These are phyloP conservation scores for Metschnikowia kunwiensis DNA, from an alignment of 805 yeast genomes.

Conservation along the genomic window DNA sequence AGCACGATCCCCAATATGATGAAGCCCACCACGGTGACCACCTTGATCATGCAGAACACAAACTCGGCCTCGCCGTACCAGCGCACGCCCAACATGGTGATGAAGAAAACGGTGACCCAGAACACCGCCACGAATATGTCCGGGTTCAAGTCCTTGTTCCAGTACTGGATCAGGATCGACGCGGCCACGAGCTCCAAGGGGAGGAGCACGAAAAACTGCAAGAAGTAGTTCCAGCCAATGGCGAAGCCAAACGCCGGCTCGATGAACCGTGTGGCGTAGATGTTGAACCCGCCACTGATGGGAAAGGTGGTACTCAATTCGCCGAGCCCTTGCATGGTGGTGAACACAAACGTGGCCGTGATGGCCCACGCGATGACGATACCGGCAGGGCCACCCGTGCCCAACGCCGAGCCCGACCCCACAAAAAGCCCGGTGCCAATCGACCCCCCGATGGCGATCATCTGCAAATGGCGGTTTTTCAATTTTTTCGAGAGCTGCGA, in stretches of 20 bases:
- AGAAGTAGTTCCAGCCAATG: constrained; percentile 66
- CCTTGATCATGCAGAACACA: constrained; percentile 62
- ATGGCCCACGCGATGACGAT: constrained; percentile 38
- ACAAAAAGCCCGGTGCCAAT: constrained; percentile 84
- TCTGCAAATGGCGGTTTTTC: constrained; percentile 65
- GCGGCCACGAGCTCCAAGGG: constrained; percentile 69
- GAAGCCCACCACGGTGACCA: constrained; percentile 58
- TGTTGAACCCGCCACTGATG: constrained; percentile 46
- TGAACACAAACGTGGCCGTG: constrained; percentile 32
- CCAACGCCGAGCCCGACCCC: constrained; percentile 62
- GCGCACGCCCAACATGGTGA: constrained; percentile 19
- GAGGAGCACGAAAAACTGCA: constrained; percentile 52
- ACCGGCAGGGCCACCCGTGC: constrained; percentile 71
- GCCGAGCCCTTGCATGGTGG: constrained; percentile 44
- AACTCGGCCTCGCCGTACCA: constrained; percentile 57
- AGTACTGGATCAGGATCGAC: constrained; percentile 51
- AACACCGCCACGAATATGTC: constrained; percentile 60
- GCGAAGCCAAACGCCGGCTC: constrained; percentile 72
- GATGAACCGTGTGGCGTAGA: constrained; percentile 61
- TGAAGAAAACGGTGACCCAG: constrained; percentile 44
- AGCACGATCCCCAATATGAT: constrained; percentile 53
- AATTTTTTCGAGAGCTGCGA: constrained; percentile 18
- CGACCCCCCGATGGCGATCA: constrained; percentile 82
- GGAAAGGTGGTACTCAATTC: constrained; percentile 53
- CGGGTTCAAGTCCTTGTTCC: constrained; percentile 49